Evolutionary conservation across 2,329 filamentous ascomycete species (phyloP).

Genomic region (Fusarium udum): DNA sequence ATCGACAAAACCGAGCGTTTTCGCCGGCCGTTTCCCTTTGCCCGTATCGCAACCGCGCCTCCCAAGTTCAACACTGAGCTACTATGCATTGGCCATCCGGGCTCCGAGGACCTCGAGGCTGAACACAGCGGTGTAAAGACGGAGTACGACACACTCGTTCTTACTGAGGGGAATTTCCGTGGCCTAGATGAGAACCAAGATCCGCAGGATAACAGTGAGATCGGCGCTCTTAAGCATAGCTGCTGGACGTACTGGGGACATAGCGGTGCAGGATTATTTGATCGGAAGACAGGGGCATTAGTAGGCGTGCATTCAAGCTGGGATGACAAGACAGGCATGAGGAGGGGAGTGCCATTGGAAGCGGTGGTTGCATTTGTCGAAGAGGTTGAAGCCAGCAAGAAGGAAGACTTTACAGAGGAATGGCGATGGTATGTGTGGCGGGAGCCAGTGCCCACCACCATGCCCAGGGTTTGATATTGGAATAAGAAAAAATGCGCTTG

Average conservation of each 20-base stretch:
- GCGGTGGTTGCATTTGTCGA: conserved; percentile 54
- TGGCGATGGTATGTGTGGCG: conserved; percentile 30
- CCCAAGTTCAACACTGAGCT: conserved; percentile 37
- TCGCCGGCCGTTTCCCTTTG: conserved; percentile 34
- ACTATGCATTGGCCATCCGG: conserved; percentile 50
- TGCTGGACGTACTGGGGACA: conserved; percentile 69
- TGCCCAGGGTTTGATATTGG: too few species aligned
- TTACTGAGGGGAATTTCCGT: conserved; percentile 55
- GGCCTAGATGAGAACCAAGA: conserved; percentile 53
- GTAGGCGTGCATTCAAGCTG: conserved; percentile 64
- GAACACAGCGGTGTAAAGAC: conserved; percentile 47
- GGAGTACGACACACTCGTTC: conserved; percentile 57
- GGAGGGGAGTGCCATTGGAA: conserved; percentile 58
- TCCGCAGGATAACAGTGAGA: conserved; percentile 60
- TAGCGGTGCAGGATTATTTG: conserved; percentile 60
- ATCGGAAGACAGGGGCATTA: conserved; percentile 49
- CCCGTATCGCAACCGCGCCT: conserved; percentile 18
- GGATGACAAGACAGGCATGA: conserved; percentile 62
- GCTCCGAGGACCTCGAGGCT: conserved; percentile 56
- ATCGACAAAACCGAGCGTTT: conserved; percentile 46
- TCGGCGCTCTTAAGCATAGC: conserved; percentile 62
- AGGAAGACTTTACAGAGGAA: not conserved
- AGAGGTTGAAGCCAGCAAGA: conserved; percentile 31
- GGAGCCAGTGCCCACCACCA: not conserved
- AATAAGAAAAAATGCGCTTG: not conserved